Conservation (phyloP, 345 rosid genomes). For the Durio zibethinus region DNA sequence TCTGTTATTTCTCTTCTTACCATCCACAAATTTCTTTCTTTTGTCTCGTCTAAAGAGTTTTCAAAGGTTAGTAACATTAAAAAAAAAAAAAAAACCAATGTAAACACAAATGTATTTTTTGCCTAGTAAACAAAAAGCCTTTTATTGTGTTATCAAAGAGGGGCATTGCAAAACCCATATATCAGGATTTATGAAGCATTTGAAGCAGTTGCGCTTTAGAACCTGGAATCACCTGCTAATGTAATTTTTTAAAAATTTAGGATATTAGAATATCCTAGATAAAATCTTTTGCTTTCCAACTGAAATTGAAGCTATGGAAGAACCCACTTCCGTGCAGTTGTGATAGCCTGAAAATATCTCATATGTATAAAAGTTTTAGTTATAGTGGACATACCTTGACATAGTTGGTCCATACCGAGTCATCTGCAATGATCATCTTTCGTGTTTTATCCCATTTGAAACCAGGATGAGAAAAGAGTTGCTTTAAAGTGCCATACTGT, state of each 20-base stretch:
- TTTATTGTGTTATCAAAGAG: background rate
- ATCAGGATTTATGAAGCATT: background rate
- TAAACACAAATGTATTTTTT: too few species aligned
- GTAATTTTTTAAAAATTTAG: background rate
- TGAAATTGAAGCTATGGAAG: background rate
- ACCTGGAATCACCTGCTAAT: background rate
- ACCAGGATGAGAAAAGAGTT: slow-evolving; percentile 1
- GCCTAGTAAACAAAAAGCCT: background rate
- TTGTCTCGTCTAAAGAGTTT: background rate
- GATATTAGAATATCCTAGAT: background rate
- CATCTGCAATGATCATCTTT: slow-evolving; percentile 11
- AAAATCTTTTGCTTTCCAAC: background rate
- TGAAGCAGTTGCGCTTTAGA: background rate
- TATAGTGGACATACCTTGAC: slow-evolving; percentile 7
- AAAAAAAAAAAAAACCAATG: background rate
- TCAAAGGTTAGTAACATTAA: background rate
- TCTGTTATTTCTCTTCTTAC: background rate
- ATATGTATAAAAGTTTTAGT: background rate
- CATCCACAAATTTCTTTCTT: background rate
- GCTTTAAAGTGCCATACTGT: background rate
- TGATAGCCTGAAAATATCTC: background rate
- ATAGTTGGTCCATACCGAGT: background rate
- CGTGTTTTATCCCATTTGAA: slow-evolving; percentile 17
- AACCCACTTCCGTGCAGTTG: background rate
- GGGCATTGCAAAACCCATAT: background rate